Percentiles rank a stretch among this genome's conserved stretches.
Evolutionary conservation across 129 eudicot genomes (phyloP).

Genomic region (Deinandra increscens): DNA sequence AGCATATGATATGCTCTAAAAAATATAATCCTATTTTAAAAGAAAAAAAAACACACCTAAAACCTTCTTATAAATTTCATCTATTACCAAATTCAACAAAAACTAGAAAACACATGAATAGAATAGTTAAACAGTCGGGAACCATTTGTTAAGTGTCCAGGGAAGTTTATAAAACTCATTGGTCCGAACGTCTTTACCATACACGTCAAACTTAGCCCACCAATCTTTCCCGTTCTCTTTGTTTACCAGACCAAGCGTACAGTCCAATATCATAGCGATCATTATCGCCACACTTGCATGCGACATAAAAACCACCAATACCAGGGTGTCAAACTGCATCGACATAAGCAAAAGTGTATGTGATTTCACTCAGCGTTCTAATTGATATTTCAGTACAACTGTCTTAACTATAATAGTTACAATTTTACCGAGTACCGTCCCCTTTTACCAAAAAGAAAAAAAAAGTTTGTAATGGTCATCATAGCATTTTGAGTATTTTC

Average conservation of each 20-base stretch:
- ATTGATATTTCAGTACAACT: too few relatives aligned
- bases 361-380: neutral
- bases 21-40: neutral
- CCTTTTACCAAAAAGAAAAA: too few relatives aligned
- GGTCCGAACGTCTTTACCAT: slow-evolving; percentile 55
- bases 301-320: slow-evolving; percentile 47
- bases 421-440: too few relatives aligned
- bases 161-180: slow-evolving; percentile 71
- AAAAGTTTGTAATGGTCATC: too few relatives aligned
- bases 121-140: slow-evolving; percentile 47
- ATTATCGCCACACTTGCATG: slow-evolving; percentile 61
- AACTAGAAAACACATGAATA: neutral
- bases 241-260: slow-evolving; percentile 39
- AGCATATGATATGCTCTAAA: too few relatives aligned
- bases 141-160: slow-evolving; percentile 50
- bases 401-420: too few relatives aligned
- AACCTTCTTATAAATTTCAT: neutral
- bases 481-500: neutral
- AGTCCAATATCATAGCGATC: slow-evolving; percentile 55
- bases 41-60: neutral
- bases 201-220: slow-evolving; percentile 63
- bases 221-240: slow-evolving; percentile 53
- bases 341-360: neutral
- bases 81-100: neutral
- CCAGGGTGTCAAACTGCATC: slow-evolving; percentile 62